These are phyloP conservation scores for Smittium culicis DNA, from an alignment of 371 early-diverging fungal genomes.

Conservation along the genomic window DNA sequence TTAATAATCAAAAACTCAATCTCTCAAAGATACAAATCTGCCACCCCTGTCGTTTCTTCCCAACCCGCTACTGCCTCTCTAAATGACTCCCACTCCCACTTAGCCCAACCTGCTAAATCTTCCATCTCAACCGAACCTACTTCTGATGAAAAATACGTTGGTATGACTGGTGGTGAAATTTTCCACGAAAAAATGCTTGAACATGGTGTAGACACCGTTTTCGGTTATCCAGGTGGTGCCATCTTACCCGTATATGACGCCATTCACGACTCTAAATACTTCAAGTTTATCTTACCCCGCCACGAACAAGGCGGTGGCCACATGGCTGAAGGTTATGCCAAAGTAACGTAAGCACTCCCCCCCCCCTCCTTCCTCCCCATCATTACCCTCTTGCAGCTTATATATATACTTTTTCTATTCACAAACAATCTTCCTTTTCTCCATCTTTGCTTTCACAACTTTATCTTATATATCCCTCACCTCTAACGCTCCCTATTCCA, in stretches of 20 bases:
- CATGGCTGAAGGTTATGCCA: constrained; percentile 95
- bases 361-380: not conserved
- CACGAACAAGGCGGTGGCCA: constrained; percentile 98
- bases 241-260: constrained; percentile 95
- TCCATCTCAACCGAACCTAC: not conserved
- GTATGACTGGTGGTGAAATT: constrained; percentile 94
- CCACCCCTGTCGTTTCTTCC: not conserved
- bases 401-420: no score
- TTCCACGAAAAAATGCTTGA: constrained; percentile 96
- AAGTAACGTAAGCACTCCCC: constrained; percentile 40
- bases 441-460: not conserved
- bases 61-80: not conserved
- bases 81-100: not conserved
- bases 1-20: not conserved
- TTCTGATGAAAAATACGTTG: constrained; percentile 47
- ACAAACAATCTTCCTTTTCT: not conserved
- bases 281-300: constrained; percentile 85
- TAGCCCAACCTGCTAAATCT: not conserved
- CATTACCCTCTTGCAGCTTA: no score
- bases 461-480: no score
- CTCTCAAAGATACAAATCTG: not conserved
- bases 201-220: constrained; percentile 79
- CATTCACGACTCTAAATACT: constrained; percentile 85
- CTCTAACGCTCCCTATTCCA: no score
- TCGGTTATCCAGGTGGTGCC: constrained; percentile 96